Evolutionary conservation across 2,329 filamentous ascomycete species (phyloP), one percentile per base, ranked within the genome.

Genomic region (Arthrobotrys musiformis): DNA sequence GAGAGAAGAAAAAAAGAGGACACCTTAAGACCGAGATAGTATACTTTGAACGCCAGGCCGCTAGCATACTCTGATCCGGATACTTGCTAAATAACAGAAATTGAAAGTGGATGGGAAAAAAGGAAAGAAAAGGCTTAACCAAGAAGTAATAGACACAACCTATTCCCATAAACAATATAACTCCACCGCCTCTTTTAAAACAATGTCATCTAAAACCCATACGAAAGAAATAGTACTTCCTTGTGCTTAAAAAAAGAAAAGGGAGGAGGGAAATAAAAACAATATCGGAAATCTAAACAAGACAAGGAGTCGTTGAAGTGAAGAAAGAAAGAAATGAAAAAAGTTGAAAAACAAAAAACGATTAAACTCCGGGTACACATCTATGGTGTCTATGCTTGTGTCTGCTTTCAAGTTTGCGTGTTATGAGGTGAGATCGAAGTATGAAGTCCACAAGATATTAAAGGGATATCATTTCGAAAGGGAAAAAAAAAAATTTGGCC

Each of bases 351-450:
- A 33, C 15, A 30, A 37, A 30, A 37, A 64, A 58, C 54, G 26
- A 28, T 15, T 30, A 50, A 70, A 66, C 67, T 64, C 61, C 73
- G 66, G 61, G 48, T 64, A 77, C 73, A 77, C 73, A 77, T 77
- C 73, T 77, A 77, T 77, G 60, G 72, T 77, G 73, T 77, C 66
- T 77, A 77, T 77, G 73, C 73, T 70, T 64, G 33, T n/a, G 8
- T 56, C 24, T 66, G 73, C 54, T 40, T 35, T 40, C 54, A 58
- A 58, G 30, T 58, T 33, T 35, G 33, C 30, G 24, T 24, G 33
- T 37, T 9, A 58, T 58, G 54, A 58, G 54, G n/a, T 40, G 44
- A 69, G 52, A 69, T 52, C 22, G 22, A 54, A 60, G 44, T 1
- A 64, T 40, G 22, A 46, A 70, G 26, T n/a, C 28, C n/a, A 30